Conservation (phyloP, 768 basidiomycete species). For the Leccinum obscurum region DNA sequence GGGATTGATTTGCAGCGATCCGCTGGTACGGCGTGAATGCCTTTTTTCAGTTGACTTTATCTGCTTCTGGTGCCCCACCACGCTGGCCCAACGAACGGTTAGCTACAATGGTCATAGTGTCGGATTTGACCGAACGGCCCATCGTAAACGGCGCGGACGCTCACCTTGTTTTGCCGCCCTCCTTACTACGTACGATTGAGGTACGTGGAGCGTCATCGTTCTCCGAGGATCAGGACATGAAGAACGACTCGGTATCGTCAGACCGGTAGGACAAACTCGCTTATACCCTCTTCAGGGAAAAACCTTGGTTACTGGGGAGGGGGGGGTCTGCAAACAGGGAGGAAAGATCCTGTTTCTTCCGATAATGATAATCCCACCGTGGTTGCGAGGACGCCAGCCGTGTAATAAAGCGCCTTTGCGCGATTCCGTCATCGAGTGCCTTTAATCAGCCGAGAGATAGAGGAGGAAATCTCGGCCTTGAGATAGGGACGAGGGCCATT, state of each 20-base stretch:
- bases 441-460: background rate
- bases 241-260: background rate
- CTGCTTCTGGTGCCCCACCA: background rate
- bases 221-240: slow-evolving; percentile 14
- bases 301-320: background rate
- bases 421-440: slow-evolving; percentile 13
- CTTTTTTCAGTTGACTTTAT: slow-evolving; percentile 2
- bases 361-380: slow-evolving; percentile 8
- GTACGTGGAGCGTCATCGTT: background rate
- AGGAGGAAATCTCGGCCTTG: slow-evolving; percentile 3
- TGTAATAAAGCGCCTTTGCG: slow-evolving; percentile 1
- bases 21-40: background rate
- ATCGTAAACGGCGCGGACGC: background rate
- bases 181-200: background rate
- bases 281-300: background rate
- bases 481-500: background rate
- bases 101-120: slow-evolving; percentile 4
- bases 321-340: background rate
- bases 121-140: slow-evolving; percentile 4
- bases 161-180: slow-evolving; percentile 3
- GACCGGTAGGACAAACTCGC: background rate
- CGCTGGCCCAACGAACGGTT: slow-evolving; percentile 2
- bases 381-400: slow-evolving; percentile 12
- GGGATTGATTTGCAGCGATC: background rate
- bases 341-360: background rate